These are phyloP conservation scores for Annulohypoxylon moriforme DNA, from an alignment of 495 filamentous ascomycete genomes.

Conservation along the genomic window DNA sequence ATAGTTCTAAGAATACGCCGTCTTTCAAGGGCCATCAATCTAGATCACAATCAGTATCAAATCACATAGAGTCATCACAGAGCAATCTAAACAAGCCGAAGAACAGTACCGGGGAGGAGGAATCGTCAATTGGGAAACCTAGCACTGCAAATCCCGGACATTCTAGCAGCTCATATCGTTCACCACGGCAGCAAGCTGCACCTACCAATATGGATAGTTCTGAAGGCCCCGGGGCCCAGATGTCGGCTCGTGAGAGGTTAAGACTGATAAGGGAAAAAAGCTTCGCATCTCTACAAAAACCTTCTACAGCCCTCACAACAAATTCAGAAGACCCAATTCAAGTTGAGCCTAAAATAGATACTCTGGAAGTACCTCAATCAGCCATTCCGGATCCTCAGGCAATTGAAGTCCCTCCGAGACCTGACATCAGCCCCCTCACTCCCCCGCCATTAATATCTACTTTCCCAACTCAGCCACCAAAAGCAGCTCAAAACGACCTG, in stretches of 20 bases:
- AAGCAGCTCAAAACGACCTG: neutral
- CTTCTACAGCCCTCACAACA: neutral
- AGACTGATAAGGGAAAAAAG: slow-evolving; percentile 33
- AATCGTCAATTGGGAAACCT: slow-evolving; percentile 1
- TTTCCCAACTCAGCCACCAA: slow-evolving; percentile 9
- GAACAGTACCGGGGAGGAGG: neutral
- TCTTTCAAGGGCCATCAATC: slow-evolving; percentile 24
- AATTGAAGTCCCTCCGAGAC: neutral
- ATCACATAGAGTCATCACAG: slow-evolving; percentile 18
- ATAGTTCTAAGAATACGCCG: slow-evolving; percentile 34
- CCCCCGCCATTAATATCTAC: slow-evolving; percentile 16
- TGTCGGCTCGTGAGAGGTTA: slow-evolving; percentile 49
- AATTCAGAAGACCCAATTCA: neutral
- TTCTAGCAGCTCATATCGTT: neutral
- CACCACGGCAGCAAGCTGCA: slow-evolving; percentile 6
- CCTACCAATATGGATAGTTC: slow-evolving; percentile 44
- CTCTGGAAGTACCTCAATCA: slow-evolving; percentile 6
- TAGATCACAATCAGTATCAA: slow-evolving; percentile 17
- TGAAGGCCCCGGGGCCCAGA: slow-evolving; percentile 9
- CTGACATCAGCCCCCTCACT: slow-evolving; percentile 20
- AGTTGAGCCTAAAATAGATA: neutral
- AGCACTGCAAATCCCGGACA: neutral
- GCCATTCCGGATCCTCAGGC: slow-evolving; percentile 11
- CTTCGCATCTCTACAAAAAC: slow-evolving; percentile 22
- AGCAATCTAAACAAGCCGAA: neutral